Evolutionary conservation across 2,329 filamentous ascomycete species (phyloP).

Genomic region (Colletotrichum theobromicola): DNA sequence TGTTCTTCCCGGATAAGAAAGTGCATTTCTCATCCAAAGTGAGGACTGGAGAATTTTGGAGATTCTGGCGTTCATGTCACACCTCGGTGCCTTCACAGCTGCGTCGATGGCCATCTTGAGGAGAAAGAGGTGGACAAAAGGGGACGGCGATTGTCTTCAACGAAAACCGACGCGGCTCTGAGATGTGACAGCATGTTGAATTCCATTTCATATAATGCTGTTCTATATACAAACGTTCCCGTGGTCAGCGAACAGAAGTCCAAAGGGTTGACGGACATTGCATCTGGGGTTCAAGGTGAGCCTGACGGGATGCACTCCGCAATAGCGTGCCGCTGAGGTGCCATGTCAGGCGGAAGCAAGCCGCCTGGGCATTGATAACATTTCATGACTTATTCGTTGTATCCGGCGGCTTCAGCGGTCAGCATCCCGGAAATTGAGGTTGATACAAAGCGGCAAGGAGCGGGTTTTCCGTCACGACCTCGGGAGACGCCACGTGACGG

Average conservation of each 20-base stretch:
- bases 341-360: not conserved
- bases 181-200: not conserved
- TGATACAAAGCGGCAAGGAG: not conserved
- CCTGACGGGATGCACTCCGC: not conserved
- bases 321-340: not conserved
- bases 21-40: constrained; percentile 21
- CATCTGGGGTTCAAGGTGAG: not conserved
- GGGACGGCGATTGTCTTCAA: not conserved
- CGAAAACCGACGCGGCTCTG: fast-evolving
- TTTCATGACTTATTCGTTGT: not conserved
- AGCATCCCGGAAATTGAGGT: not conserved
- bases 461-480: not conserved
- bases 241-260: not conserved
- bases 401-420: not conserved
- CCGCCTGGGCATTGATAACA: not conserved
- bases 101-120: not conserved
- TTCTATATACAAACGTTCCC: not conserved
- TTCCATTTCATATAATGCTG: not conserved
- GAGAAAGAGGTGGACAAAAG: not conserved
- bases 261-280: not conserved
- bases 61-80: not conserved
- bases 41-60: not conserved
- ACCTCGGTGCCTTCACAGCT: not conserved
- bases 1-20: constrained; percentile 5
- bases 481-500: not conserved